These are phyloP conservation scores for Tetracentron sinense DNA, from an alignment of 164 flowering plant genomes.

Conservation along the genomic window DNA sequence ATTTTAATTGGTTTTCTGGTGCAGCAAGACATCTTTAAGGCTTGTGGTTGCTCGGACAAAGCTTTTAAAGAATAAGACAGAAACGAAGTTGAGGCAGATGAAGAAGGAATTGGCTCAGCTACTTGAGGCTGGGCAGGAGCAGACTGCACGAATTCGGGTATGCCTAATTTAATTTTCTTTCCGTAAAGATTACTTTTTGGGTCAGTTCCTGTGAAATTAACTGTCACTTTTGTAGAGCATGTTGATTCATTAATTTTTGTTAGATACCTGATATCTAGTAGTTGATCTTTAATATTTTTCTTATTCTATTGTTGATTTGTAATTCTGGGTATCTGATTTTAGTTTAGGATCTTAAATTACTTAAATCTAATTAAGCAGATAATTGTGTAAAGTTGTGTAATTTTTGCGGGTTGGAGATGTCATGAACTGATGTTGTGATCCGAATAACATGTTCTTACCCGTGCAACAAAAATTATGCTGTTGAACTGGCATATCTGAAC, in stretches of 20 bases:
- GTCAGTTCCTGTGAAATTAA: background rate
- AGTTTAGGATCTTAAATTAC: background rate
- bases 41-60: conserved; percentile 72
- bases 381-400: too few species aligned
- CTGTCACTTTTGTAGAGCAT: too few species aligned
- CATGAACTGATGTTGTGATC: background rate
- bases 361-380: too few species aligned
- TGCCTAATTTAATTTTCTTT: background rate
- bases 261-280: too few species aligned
- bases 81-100: conserved; percentile 51
- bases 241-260: too few species aligned
- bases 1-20: conserved; percentile 18
- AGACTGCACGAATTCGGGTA: conserved; percentile 85
- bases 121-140: conserved; percentile 76
- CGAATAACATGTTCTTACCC: background rate
- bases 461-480: background rate
- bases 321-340: background rate
- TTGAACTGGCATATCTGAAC: background rate
- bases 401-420: too few species aligned
- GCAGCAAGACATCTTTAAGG: conserved; percentile 87
- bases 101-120: conserved; percentile 84
- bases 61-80: conserved; percentile 84
- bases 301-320: too few species aligned
- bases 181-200: background rate
- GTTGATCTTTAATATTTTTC: too few species aligned